Base-by-base conservation (phyloP, 805 yeast genomes). In the Clavispora phyllophila region DNA sequence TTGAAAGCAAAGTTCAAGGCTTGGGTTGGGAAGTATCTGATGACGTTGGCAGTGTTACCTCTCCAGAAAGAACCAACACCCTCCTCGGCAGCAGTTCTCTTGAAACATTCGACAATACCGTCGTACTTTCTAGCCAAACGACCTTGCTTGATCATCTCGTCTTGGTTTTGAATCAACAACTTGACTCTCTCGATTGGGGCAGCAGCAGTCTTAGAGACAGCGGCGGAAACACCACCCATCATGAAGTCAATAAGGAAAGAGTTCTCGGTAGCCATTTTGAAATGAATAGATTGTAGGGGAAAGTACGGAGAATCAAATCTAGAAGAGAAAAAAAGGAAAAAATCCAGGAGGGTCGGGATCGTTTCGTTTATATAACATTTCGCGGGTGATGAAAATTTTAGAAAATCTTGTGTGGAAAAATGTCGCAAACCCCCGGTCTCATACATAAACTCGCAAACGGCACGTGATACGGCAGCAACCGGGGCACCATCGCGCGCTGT, bases 161-260 rank as follows among this genome's bases (percentile, higher is more conserved):
- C 96, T 77, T 89, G 97, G 77, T 90, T 89, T 79, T 89, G 97
- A 71, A 89, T 87, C 73, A 89, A 82, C 63, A 89, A 79, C 80
- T 89, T 89, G 68, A 89, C 96, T 79, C 97, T 84, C 78, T 88
- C 96, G 68, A 88, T 88, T 72, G 96, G 96, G 62, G 96, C 95
- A 64, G 96, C 96, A 54, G 95, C 96, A 54, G 96, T 89, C 83
- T 89, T 89, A 60, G 96, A 85, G 76, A 89, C 90, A 65, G 96
- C 96, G 76, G 96, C 96, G 76, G 96, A 88, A 60, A 89, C 95
- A 88, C 96, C 96, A 76, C 96, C 96, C 96, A 90, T 88, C 75
- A 87, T 64, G 81, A 87, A 87, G 55, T 67, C 69, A 55, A 65
- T 52, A 45, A 66, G 44, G 61, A 66, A 66, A 45, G 60, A 51